Evolutionary conservation across 2,329 filamentous ascomycete species (phyloP), one percentile per base, ranked within the genome.

Genomic region (Alternaria arborescens): DNA sequence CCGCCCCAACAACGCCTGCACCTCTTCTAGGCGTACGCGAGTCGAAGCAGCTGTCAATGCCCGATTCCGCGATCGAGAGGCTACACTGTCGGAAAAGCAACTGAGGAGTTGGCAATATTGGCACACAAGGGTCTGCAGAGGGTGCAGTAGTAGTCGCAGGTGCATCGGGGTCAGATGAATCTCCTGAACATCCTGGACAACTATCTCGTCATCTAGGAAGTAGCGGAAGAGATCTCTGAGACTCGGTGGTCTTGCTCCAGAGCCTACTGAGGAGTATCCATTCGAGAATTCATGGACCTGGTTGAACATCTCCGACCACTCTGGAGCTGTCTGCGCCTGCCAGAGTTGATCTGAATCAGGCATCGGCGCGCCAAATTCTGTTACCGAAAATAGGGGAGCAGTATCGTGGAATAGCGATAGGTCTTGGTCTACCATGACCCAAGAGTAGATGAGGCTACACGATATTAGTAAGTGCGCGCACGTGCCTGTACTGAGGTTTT

Each of bases 351-450:
- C 88, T 1, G 87, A 76, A 66, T 85, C 83, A 12, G 89, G 89
- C 71, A 92, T 85, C 4, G 89, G 87, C 42, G 87, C 86, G 22
- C 84, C 83, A 48, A 91, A 84, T 59, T 91, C 88, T 30, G 85
- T 88, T 55, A 90, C 85, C 14, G 88, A 86, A 57, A 92, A 85
- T 32, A 90, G 79, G 0, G 75, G 74, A 30, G 70, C 70, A 2
- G 72, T 70, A 69, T 85, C 81, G 55, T 83, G 73, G 67, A 63
- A 80, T 69, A 52, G 75, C 4, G 75, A 75, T 3, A 76, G 50
- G 52, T 92, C 90, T 69, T 91, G 89, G 71, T 92, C 90, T 24
- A 90, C 84, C 86, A 91, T 90, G 20, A 89, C 87, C 87, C 89
- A 92, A 55, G 89, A 90, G 77, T 92, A 91, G n/a, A 90, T 86